Evolutionary conservation across 2,329 filamentous ascomycete genomes (phyloP), one percentile per base, ranked within the genome.

Genomic region (Microdochium bolleyi): DNA sequence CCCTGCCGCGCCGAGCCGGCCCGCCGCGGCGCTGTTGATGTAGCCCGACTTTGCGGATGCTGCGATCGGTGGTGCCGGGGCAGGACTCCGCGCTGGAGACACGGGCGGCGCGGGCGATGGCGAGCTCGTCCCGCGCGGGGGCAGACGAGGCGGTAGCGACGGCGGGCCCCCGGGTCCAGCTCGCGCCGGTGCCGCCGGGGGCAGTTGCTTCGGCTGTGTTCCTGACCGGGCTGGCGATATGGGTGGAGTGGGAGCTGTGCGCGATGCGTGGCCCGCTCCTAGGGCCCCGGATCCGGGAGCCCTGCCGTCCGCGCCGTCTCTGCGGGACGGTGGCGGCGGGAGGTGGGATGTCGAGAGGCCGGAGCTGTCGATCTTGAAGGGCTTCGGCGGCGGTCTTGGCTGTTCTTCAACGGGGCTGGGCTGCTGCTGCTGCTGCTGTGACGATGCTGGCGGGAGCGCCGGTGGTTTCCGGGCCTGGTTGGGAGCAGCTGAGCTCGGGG

Each of bases 1-100:
- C 1, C 91, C 91, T 1, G 88, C 85, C 37, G 83, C 79, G 11
- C 84, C 82, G 9, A 96, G 75, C 44, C 89, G 79, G 54, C 72
- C 77, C 52, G 86, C 66, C 4, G 89, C 85, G 4, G 76, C 80
- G 61, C 76, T 72, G 60, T 81, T 80, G 32, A 80, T 57, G 30
- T 69, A 63, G 16, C 65, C 60, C 41, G 21, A 16, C n/a, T 11
- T 44, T 54, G 58, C 57, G 49, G 38, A 49, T 21, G 53, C 51
- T 11, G 27, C 11, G 27, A 11, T 11, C 27, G 27, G 27, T 11
- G 27, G 11, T 30, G 11, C 27, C 27, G 11, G 5, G 27, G 5
- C 5, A 30, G 27, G 11, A 30, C 27, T 30, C 27, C 27, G 27
- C 27, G 27, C n/a, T n/a, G n/a, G n/a, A n/a, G n/a, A n/a, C n/a